Evolutionary conservation across 2,329 filamentous ascomycete genomes (phyloP).

Genomic region (Erysiphe pulchra): DNA sequence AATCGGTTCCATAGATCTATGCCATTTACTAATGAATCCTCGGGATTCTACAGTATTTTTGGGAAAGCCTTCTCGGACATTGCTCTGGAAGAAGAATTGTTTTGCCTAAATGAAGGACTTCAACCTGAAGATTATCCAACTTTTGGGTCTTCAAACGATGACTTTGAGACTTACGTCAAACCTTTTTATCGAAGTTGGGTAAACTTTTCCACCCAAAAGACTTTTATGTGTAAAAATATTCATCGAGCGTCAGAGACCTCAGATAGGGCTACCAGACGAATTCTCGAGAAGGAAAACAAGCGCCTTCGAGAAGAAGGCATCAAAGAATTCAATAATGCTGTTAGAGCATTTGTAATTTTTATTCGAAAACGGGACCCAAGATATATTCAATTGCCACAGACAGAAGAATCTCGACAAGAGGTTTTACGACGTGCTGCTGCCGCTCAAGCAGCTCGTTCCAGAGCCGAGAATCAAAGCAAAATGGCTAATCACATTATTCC

Average conservation of each 20-base stretch:
- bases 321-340: conserved; percentile 78
- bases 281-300: conserved; percentile 92
- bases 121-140: conserved; percentile 44
- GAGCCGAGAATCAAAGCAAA: conserved; percentile 58
- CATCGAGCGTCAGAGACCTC: conserved; percentile 68
- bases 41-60: conserved; percentile 66
- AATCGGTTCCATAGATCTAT: conserved; percentile 55
- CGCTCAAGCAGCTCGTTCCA: conserved; percentile 60
- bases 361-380: conserved; percentile 78
- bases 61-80: conserved; percentile 56
- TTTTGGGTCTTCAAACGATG: conserved; percentile 55
- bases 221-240: conserved; percentile 71
- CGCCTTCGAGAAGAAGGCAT: conserved; percentile 58
- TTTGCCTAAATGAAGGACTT: conserved; percentile 40
- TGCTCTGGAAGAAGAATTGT: conserved; percentile 52
- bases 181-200: conserved; percentile 64
- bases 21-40: conserved; percentile 54
- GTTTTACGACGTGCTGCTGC: conserved; percentile 51
- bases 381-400: conserved; percentile 51
- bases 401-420: conserved; percentile 58
- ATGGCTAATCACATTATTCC: conserved; percentile 37
- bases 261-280: conserved; percentile 53
- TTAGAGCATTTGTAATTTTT: conserved; percentile 65
- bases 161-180: conserved; percentile 51
- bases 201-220: conserved; percentile 60